Evolutionary conservation across 2,329 filamentous ascomycete genomes (phyloP).

Genomic region (Trichoderma asperellum): DNA sequence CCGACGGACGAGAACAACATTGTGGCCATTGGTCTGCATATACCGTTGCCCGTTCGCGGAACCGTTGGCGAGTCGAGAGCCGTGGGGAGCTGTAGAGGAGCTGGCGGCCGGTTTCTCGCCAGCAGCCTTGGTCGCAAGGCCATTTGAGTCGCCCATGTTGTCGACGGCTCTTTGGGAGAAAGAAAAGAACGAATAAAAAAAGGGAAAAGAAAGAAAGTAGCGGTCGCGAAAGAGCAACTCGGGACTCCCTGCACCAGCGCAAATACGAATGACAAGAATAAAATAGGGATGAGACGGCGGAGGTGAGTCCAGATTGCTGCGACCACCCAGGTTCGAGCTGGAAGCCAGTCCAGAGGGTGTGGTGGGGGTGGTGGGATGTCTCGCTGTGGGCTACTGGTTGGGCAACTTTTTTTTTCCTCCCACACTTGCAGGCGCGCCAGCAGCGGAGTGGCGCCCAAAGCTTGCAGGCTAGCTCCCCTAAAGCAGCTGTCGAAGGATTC

Average conservation of each 20-base stretch:
- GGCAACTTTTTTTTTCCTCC: slow-evolving; percentile 12
- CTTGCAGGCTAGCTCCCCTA: not conserved
- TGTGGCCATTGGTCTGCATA: slow-evolving; percentile 57
- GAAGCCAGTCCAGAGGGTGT: slow-evolving; percentile 7
- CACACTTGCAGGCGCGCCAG: not conserved
- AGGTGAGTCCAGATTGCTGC: slow-evolving; percentile 5
- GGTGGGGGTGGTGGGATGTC: slow-evolving; percentile 27
- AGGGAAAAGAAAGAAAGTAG: not conserved
- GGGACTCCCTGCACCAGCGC: not conserved
- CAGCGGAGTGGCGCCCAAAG: slow-evolving; percentile 22
- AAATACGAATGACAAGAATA: not conserved
- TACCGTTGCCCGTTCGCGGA: slow-evolving; percentile 57
- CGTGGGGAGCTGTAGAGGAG: slow-evolving; percentile 33
- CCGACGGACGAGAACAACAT: slow-evolving; percentile 59
- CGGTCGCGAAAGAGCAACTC: not conserved
- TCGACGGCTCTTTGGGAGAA: not conserved
- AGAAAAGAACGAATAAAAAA: not conserved
- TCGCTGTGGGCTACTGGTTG: slow-evolving; percentile 17
- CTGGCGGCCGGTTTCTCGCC: slow-evolving; percentile 33
- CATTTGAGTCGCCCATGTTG: slow-evolving; percentile 26
- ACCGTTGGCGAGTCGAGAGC: slow-evolving; percentile 39
- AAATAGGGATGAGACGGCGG: slow-evolving; percentile 18
- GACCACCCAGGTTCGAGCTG: not conserved
- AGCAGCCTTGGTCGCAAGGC: slow-evolving; percentile 8
- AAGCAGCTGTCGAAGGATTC: not conserved